Conservation (phyloP, 179 eudicot genomes). For the Amaranthus tricolor region DNA sequence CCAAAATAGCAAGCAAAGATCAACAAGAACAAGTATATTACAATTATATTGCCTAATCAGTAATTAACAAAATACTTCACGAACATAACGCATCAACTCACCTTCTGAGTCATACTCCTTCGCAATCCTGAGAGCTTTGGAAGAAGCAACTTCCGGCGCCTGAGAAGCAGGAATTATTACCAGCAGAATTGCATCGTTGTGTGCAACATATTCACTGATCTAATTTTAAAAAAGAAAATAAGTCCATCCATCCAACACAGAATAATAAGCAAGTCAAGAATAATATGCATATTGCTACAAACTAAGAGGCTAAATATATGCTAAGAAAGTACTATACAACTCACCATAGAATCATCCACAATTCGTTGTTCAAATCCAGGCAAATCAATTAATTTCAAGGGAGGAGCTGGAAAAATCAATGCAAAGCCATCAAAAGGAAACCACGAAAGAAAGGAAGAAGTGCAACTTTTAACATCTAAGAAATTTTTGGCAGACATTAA, state of each 20-base stretch:
- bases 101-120: slow-evolving; percentile 96
- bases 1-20: background rate
- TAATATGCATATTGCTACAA: slow-evolving; percentile 6
- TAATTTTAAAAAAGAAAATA: slow-evolving; percentile 24
- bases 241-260: slow-evolving; percentile 18
- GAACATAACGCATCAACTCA: slow-evolving; percentile 26
- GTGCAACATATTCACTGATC: slow-evolving; percentile 80
- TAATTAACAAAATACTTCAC: background rate
- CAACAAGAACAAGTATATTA: background rate
- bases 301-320: background rate
- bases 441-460: background rate
- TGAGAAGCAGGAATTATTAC: slow-evolving; percentile 87
- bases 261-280: slow-evolving; percentile 10
- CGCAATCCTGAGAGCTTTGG: slow-evolving; percentile 79
- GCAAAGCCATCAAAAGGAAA: slow-evolving; percentile 12
- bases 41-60: background rate
- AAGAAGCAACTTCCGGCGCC: slow-evolving; percentile 87
- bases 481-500: background rate
- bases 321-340: slow-evolving; percentile 19
- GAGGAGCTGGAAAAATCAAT: slow-evolving; percentile 67
- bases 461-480: background rate
- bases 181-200: slow-evolving; percentile 86
- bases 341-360: slow-evolving; percentile 88
- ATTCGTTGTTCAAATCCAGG: slow-evolving; percentile 95
- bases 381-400: slow-evolving; percentile 84